Evolutionary conservation across 805 yeast species (phyloP), one percentile per base, ranked within the genome.

Genomic region (Candida berthetii): DNA sequence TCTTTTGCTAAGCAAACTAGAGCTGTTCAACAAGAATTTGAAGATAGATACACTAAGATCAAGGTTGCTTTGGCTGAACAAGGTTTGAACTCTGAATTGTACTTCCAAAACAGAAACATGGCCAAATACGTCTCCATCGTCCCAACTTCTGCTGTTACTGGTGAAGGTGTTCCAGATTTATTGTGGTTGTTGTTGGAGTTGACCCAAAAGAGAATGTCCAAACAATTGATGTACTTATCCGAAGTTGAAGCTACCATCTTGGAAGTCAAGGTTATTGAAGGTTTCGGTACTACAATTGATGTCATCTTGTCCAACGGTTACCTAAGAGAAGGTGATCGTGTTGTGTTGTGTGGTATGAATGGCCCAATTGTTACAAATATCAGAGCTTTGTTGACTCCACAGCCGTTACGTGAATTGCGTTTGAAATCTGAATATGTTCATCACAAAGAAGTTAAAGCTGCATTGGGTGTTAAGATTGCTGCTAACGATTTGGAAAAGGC

Each of bases 131-230:
- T 93, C 42, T 89, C 97, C 31, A 85, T 93, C 55, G 96, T 93
- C 36, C 99, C 99, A 54, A 93, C 99, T 16, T 91, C 98, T 48
- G 99, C 99, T 42, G 95, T 90, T 36, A 90, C 97, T 13, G 99
- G 99, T 65, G 99, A 93, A 70, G 99, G 99, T 85, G 95, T 93
- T 55, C 99, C 99, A 39, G 99, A 93, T 79, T 76, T 93, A 70
- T 78, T 93, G 60, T 89, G 96, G 91, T 76, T 93, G 65, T 72
- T 93, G 60, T 76, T 93, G 55, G 98, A 93, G 67, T 78, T 93
- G 57, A 93, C 99, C 14, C 98, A 93, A 70, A 85, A 87, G 81
- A 85, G 99, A 72, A 93, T 93, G 99, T 86, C 96, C 50, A 90
- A 90, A 66, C 97, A 91, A 73, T 82, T 93, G 69, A 91, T 87